Evolutionary conservation across 2,329 filamentous ascomycete species (phyloP), one percentile per base, ranked within the genome.

Genomic region (Venturia asperata): DNA sequence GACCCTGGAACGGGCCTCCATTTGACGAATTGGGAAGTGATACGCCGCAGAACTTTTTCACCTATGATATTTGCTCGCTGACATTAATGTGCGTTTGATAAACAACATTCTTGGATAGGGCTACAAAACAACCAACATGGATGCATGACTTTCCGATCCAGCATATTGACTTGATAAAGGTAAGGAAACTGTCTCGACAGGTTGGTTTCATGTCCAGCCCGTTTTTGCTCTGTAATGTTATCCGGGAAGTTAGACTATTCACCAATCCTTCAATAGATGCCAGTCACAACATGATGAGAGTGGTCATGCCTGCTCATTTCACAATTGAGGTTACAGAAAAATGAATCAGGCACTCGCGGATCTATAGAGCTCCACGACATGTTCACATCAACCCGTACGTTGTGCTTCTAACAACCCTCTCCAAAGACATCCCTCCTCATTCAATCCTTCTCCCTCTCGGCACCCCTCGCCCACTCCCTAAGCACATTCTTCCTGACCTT

Each of bases 401-500:
- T 52, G 21, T 5, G 13, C 15, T 15, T 52, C 21, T 27, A 49
- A n/a, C 21, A 13, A 27, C 6, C 21, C 21, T 3, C 21, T 3
- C 15, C 21, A 13, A 9, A 9, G 3, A 15, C 21, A 5, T 52
- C 10, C 21, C 10, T 27, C 21, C 3, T 9, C 13, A 1, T 10
- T 27, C 21, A 52, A 13, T 6, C 27, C 17, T 43, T 61, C 21
- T 61, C 60, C n/a, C 60, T 61, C 11, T 61, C 42, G 15, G 60
- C 60, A 27, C 60, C 60, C 73, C 85, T 90, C 2, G 89, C 90
- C 93, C 92, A 96, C 70, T 91, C 88, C 67, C 94, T 81, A 65
- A 99, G 76, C 7, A 96, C 85, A 72, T 96, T 97, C 85, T 99
- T 99, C 83, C 91, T 88, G 67, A 97, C 83, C 82, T 99, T 99